Base-by-base conservation (phyloP, 495 filamentous ascomycete genomes). In the Xylaria castorea region DNA sequence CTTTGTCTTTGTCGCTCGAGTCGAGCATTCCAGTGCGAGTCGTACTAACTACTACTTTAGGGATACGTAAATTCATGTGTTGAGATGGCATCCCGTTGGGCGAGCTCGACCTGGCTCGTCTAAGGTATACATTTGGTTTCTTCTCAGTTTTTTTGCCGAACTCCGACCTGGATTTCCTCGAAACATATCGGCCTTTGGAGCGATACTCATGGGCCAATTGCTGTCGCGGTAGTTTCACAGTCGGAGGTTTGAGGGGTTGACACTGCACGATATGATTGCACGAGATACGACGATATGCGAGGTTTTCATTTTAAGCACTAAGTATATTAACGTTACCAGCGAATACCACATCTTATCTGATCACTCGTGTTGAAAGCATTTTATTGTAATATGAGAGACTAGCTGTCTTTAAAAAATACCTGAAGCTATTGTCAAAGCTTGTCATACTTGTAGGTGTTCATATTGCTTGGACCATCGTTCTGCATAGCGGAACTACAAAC, bases 61-160 rank as follows among this genome's bases (percentile, higher is more conserved):
- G 65, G 65, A 67, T n/a, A 42, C 65, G 11, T 67, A 67, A 67
- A 65, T 30, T 32, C 38, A 20, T 55, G 12, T 32, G 62, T 30
- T 20, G 40, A 46, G 22, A 65, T 44, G 32, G 11, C 27, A n/a
- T 38, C 27, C 11, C 27, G 27, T 18, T 51, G 14, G 38, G 38
- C 38, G 38, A 42, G 11, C 38, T 14, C 38, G 3, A 9, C 38
- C 38, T 12, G 14, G 18, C 32, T 61, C 3, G 8, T 18, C 2
- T 18, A 14, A 14, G 16, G 42, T 18, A 18, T 46, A 46, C 42
- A 46, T 46, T 18, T 46, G 0, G 16, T 5, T 46, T 46, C n/a
- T 48, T 5, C 20, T 0, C 46, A 1, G 55, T 20, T 60, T n/a
- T n/a, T n/a, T n/a, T 25, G 20, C 20, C 18, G 38, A 42, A 63